Evolutionary conservation across 176 grass and related monocot species (phyloP), one percentile per base, ranked within the genome.

Genomic region (Ananas comosus): DNA sequence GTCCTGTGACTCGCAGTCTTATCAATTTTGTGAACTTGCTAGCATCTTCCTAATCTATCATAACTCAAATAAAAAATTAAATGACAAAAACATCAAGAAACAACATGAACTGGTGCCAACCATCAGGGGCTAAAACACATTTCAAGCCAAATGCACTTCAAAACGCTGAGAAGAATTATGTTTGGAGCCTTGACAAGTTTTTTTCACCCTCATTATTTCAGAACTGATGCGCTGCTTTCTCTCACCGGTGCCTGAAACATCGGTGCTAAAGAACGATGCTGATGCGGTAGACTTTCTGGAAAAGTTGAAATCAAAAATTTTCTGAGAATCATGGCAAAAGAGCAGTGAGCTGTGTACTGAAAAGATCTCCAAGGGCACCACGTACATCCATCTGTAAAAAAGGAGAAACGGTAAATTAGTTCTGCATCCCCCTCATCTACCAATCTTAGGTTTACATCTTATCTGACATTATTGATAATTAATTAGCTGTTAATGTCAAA

Each of bases 301-400:
- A 48, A 82, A 63, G 65, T 25, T 65, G 57, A 75, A 22, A 89
- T 76, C 78, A 77, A 69, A 76, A 81, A 48, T 53, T 66, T 75
- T 63, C 19, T 51, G 27, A 80, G 63, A 49, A 72, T 50, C 5
- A 28, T 23, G 82, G 80, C 80, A 99, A 84, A 71, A 99, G 89
- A 75, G 86, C 47, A 64, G 80, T 88, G 72, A 99, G 90, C 72
- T 99, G 95, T 72, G 80, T 88, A 73, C 78, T 82, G 67, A 93
- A 99, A 81, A 99, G 90, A 84, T 94, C 89, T 0, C 90, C 90
- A 61, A 99, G 87, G 22, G 90, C 85, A 29, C 84, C 95, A 65
- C 95, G 84, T 70, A 99, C 82, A 69, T 99, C 95, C 95, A 99
- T 99, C 95, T 99, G 80, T 69, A 54, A 28, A 24, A 51, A 69